Evolutionary conservation across 2,329 filamentous ascomycete genomes (phyloP).

Genomic region (Didymella sp.): DNA sequence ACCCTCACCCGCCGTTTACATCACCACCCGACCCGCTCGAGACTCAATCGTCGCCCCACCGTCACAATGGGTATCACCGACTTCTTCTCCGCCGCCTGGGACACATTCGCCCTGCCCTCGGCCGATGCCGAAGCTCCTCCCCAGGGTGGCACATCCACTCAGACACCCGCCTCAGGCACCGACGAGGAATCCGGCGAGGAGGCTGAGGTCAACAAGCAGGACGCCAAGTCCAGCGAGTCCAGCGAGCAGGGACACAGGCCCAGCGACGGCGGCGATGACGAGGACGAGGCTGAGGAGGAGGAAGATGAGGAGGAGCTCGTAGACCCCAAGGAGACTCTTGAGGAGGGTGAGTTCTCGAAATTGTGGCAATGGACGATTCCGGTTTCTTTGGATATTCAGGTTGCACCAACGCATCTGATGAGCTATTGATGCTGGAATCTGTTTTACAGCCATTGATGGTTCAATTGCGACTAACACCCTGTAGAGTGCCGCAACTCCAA

Average conservation of each 20-base stretch:
- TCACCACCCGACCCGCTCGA: slow-evolving; percentile 28
- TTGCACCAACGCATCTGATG: slow-evolving; percentile 6
- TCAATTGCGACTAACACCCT: slow-evolving; percentile 26
- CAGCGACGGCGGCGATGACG: slow-evolving; percentile 53
- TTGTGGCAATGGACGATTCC: neutral
- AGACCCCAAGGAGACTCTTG: slow-evolving; percentile 85
- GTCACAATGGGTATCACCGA: slow-evolving; percentile 67
- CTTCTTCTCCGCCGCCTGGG: slow-evolving; percentile 69
- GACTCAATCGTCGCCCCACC: slow-evolving; percentile 43
- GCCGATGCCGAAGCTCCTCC: slow-evolving; percentile 55
- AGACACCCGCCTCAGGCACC: slow-evolving; percentile 51
- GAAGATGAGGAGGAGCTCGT: slow-evolving; percentile 81
- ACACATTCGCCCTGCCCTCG: slow-evolving; percentile 63
- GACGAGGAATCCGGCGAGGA: slow-evolving; percentile 53
- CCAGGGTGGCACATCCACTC: slow-evolving; percentile 50
- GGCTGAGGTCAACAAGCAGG: slow-evolving; percentile 53
- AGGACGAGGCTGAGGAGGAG: slow-evolving; percentile 68
- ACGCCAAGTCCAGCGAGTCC: slow-evolving; percentile 50
- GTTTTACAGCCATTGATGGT: slow-evolving; percentile 7
- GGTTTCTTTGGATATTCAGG: neutral
- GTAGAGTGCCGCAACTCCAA: slow-evolving; percentile 88
- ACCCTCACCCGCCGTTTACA: slow-evolving; percentile 30
- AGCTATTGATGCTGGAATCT: slow-evolving; percentile 13
- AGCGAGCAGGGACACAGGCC: slow-evolving; percentile 59
- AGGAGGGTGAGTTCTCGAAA: slow-evolving; percentile 79